phyloP scores from a whole-genome alignment of 1,139 yeast genomes.

The Meyerozyma sp. region DNA sequence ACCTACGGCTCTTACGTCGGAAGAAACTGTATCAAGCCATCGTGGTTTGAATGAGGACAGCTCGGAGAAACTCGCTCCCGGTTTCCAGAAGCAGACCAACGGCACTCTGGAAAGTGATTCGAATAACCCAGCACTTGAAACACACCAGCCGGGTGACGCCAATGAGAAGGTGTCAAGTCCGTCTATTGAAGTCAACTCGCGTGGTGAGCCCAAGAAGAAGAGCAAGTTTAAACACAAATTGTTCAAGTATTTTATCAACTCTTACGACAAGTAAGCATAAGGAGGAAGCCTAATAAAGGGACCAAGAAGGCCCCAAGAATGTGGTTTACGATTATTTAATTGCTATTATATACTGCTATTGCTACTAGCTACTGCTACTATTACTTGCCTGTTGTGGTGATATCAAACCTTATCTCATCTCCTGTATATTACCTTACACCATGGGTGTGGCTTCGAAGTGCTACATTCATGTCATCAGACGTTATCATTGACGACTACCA shows the following conservation, averaged over 20 bases:
- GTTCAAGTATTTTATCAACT: conserved; percentile 10
- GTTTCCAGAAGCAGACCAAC: neutral
- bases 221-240: conserved; percentile 7
- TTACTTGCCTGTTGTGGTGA: neutral
- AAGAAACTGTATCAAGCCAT: neutral
- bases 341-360: neutral
- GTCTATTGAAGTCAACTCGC: neutral
- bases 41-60: neutral
- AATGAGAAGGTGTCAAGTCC: neutral
- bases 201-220: conserved; percentile 3
- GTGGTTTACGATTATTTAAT: neutral
- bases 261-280: conserved; percentile 1
- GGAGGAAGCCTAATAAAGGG: too few species aligned
- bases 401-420: neutral
- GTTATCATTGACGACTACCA: neutral
- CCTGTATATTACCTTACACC: neutral
- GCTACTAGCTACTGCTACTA: neutral
- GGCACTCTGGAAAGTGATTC: neutral
- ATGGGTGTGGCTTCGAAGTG: neutral
- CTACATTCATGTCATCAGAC: neutral
- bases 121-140: neutral
- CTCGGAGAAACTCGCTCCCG: neutral
- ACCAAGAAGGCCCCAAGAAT: too few species aligned
- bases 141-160: neutral
- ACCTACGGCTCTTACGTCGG: too few species aligned